Conservation (phyloP, 345 rosid genomes). For the Lepidium didymum region DNA sequence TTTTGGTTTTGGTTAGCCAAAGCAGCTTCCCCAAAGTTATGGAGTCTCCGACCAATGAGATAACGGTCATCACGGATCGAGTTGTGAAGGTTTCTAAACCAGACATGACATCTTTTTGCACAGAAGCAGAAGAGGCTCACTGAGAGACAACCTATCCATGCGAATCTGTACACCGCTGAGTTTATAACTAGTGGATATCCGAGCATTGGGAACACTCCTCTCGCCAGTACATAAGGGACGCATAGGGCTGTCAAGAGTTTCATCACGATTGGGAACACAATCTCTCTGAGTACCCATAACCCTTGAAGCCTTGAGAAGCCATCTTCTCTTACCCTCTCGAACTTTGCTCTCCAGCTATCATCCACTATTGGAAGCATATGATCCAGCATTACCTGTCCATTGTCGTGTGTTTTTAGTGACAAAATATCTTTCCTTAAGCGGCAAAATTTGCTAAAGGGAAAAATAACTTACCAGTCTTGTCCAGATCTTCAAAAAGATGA, state of each 20-base stretch:
- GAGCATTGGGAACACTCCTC: conserved; percentile 88
- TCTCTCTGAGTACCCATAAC: conserved; percentile 86
- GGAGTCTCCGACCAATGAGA: conserved; percentile 90
- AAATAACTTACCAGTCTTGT: conserved; percentile 70
- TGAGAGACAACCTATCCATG: conserved; percentile 92
- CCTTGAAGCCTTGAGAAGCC: conserved; percentile 94
- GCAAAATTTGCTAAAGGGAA: not conserved
- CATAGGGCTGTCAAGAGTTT: conserved; percentile 94
- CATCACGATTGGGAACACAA: conserved; percentile 85
- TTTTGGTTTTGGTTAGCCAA: conserved; percentile 23
- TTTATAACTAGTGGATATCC: conserved; percentile 91
- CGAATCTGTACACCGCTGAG: conserved; percentile 92
- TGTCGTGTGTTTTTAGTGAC: not conserved
- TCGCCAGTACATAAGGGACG: conserved; percentile 79
- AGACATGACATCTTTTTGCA: conserved; percentile 78
- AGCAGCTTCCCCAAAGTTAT: conserved; percentile 66
- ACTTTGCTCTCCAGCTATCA: conserved; percentile 88
- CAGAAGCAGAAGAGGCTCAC: conserved; percentile 72
- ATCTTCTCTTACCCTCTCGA: conserved; percentile 91
- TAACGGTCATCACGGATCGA: conserved; percentile 94
- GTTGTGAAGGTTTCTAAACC: conserved; percentile 99
- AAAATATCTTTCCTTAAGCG: not conserved
- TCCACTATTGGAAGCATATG: conserved; percentile 95
- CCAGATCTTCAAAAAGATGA: conserved; percentile 97
- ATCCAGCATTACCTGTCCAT: conserved; percentile 84